Conservation (phyloP, 2,329 filamentous ascomycete species). For the Exserohilum turcica region DNA sequence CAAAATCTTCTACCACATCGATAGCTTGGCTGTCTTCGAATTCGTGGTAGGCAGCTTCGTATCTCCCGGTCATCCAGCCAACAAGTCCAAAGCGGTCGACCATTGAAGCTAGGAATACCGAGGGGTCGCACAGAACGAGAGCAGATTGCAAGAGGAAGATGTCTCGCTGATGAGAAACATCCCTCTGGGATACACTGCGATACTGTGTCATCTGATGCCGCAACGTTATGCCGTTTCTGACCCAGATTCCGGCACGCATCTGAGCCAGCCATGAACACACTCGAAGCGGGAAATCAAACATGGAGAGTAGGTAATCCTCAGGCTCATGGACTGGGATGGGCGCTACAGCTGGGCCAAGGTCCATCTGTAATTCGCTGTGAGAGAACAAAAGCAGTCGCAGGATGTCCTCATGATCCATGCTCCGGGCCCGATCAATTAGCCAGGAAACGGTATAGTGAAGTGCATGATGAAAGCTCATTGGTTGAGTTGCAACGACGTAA, state of each 20-base stretch:
- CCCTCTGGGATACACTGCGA: constrained; percentile 82
- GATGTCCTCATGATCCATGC: constrained; percentile 71
- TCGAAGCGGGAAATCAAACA: constrained; percentile 90
- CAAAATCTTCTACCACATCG: constrained; percentile 93
- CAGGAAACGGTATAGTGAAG: constrained; percentile 96
- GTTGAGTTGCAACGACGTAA: constrained; percentile 85
- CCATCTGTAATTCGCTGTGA: constrained; percentile 69
- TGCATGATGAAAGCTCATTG: constrained; percentile 96
- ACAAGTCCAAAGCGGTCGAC: constrained; percentile 90
- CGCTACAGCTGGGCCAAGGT: constrained; percentile 64
- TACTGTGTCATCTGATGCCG: constrained; percentile 95
- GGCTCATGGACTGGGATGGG: constrained; percentile 62
- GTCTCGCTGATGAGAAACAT: constrained; percentile 92
- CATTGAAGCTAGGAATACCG: constrained; percentile 82
- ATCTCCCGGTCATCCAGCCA: constrained; percentile 84
- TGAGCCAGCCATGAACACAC: constrained; percentile 97
- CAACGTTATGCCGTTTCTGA: constrained; percentile 93
- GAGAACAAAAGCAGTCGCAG: constrained; percentile 73
- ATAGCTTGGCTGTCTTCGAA: constrained; percentile 88
- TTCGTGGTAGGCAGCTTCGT: constrained; percentile 65
- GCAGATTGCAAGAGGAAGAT: constrained; percentile 93
- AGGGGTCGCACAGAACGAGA: constrained; percentile 82
- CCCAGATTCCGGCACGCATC: constrained; percentile 99
- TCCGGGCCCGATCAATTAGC: constrained; percentile 87
- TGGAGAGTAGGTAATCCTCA: constrained; percentile 81